Conservation (phyloP, 1,284 basidiomycete genomes). For the Fomitiporia mediterranea region DNA sequence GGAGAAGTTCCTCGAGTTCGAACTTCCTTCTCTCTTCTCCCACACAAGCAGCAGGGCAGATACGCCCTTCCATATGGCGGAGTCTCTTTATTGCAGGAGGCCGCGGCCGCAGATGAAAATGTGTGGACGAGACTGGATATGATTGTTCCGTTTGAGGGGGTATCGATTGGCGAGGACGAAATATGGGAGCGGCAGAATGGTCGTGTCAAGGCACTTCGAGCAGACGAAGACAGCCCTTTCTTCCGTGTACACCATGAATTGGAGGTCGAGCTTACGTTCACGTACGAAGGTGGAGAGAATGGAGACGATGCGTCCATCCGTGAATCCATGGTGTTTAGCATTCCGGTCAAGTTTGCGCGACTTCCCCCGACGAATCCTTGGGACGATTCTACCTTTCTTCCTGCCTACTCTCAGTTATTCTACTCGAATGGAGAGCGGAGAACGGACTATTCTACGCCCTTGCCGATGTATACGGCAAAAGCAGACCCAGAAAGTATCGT, state of each 20-base stretch:
- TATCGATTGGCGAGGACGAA: constrained; percentile 25
- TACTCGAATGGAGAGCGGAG: constrained; percentile 65
- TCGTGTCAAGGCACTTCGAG: constrained; percentile 36
- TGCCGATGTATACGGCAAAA: constrained; percentile 56
- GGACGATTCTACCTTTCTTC: constrained; percentile 42
- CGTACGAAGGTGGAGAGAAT: constrained; percentile 45
- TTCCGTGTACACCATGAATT: constrained; percentile 54
- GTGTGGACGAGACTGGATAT: constrained; percentile 62
- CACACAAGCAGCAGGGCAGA: neutral
- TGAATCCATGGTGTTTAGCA: constrained; percentile 38
- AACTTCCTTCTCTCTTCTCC: constrained; percentile 11
- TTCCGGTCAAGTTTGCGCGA: constrained; percentile 54
- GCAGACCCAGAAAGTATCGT: neutral
- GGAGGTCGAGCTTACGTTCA: constrained; percentile 46
- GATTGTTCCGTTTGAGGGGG: constrained; percentile 42
- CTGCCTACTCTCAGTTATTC: constrained; percentile 73
- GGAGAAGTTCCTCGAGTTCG: constrained; percentile 24
- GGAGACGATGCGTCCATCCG: constrained; percentile 26
- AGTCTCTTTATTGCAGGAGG: neutral
- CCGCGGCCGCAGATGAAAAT: neutral
- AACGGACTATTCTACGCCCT: constrained; percentile 58
- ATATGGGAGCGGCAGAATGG: constrained; percentile 38
- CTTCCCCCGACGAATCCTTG: constrained; percentile 24
- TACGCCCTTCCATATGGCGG: constrained; percentile 4
- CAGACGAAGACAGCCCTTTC: constrained; percentile 48